Evolutionary conservation across 164 flowering plant genomes (phyloP).

Genomic region (Echeveria elegans): DNA sequence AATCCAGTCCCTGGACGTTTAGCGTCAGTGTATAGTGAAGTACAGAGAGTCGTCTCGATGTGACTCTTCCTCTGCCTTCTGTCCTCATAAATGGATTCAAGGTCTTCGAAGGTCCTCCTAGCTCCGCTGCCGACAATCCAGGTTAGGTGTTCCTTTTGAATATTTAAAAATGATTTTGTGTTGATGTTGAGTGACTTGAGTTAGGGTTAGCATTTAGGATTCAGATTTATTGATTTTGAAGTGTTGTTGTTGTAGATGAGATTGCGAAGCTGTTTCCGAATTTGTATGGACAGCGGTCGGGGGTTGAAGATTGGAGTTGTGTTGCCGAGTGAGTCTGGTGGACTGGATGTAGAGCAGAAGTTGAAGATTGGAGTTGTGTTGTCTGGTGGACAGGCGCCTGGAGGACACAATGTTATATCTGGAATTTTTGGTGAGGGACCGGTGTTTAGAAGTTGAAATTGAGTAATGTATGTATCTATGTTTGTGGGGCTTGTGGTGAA

Average conservation of each 20-base stretch:
- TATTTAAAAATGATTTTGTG: not conserved
- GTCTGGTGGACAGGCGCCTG: slow-evolving; percentile 99
- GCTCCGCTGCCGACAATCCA: slow-evolving; percentile 88
- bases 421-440: slow-evolving; percentile 66
- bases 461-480: not conserved
- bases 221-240: not conserved
- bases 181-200: not conserved
- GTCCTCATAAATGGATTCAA: slow-evolving; percentile 50
- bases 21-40: slow-evolving; percentile 63
- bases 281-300: slow-evolving; percentile 84
- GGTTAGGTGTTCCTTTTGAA: slow-evolving; percentile 20
- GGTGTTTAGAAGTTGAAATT: not conserved
- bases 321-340: slow-evolving; percentile 37
- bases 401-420: slow-evolving; percentile 96
- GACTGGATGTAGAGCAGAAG: slow-evolving; percentile 23
- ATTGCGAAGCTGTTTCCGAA: slow-evolving; percentile 84
- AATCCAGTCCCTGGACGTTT: slow-evolving; percentile 28
- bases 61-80: slow-evolving; percentile 64
- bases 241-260: slow-evolving; percentile 42
- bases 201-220: not conserved
- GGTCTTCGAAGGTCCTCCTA: slow-evolving; percentile 65
- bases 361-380: slow-evolving; percentile 92
- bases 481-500: not conserved
- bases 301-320: slow-evolving; percentile 37
- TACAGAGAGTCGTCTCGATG: slow-evolving; percentile 64